These are phyloP conservation scores for Pyrenochaeta sp. DNA, from an alignment of 2,329 filamentous ascomycete genomes.

Conservation along the genomic window DNA sequence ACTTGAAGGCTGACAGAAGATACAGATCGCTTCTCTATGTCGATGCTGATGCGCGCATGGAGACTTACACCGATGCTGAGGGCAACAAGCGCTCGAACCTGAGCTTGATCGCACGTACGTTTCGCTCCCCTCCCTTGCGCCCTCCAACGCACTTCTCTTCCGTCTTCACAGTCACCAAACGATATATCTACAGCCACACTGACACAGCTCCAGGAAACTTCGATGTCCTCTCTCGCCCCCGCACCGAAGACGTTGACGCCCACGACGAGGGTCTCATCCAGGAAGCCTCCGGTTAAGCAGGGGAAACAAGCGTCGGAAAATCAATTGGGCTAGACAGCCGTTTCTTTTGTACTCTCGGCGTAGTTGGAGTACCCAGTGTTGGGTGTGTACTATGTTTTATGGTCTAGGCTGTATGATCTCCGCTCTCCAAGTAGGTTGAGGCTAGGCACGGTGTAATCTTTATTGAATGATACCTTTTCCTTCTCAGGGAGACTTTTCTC, in stretches of 20 bases:
- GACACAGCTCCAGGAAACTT: conserved; percentile 37
- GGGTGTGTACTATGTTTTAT: conserved; percentile 32
- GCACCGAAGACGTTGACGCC: conserved; percentile 28
- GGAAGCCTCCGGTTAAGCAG: conserved; percentile 34
- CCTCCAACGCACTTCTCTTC: not conserved
- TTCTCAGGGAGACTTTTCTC: not conserved
- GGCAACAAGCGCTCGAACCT: conserved; percentile 71
- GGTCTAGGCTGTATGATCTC: conserved; percentile 39
- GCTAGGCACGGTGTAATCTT: conserved; percentile 5
- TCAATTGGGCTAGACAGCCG: not conserved
- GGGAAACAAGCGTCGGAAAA: not conserved
- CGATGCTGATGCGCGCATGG: conserved; percentile 80
- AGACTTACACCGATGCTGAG: conserved; percentile 67
- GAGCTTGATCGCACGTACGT: conserved; percentile 82
- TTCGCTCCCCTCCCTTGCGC: too few species aligned
- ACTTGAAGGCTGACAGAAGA: conserved; percentile 5
- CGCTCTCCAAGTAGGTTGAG: conserved; percentile 26
- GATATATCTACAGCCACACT: not conserved
- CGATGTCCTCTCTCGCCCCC: conserved; percentile 40
- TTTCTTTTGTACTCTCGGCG: too few species aligned
- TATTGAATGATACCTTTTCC: conserved; percentile 27
- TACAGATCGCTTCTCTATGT: conserved; percentile 78
- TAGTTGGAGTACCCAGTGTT: too few species aligned
- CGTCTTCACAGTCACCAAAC: not conserved
- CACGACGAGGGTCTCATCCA: conserved; percentile 46